These are phyloP conservation scores for Wickerhamomyces sp. DNA, from an alignment of 1,139 yeast species.

Conservation along the genomic window DNA sequence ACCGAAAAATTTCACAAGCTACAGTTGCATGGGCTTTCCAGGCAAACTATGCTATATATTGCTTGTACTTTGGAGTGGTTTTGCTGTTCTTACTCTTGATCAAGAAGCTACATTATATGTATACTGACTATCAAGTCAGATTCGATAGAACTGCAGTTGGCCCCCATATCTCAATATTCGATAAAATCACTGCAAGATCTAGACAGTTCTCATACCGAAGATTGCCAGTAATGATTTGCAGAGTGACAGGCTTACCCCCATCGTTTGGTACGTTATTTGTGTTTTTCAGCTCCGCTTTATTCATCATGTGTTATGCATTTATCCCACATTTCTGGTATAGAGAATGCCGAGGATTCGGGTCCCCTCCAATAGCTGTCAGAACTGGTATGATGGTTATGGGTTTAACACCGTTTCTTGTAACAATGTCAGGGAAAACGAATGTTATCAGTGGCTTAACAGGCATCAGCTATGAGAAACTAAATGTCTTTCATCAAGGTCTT, in stretches of 20 bases:
- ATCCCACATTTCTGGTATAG: constrained; percentile 54
- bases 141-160: constrained; percentile 13
- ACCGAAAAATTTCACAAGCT: background rate
- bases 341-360: constrained; percentile 53
- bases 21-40: constrained; percentile 36
- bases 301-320: constrained; percentile 41
- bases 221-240: constrained; percentile 34
- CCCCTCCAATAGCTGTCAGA: constrained; percentile 60
- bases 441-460: constrained; percentile 49
- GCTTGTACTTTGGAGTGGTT: constrained; percentile 40
- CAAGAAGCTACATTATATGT: constrained; percentile 36
- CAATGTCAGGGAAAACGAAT: constrained; percentile 51
- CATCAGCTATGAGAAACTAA: constrained; percentile 51
- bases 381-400: constrained; percentile 53
- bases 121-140: constrained; percentile 33
- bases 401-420: constrained; percentile 46
- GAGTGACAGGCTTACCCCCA: constrained; percentile 45
- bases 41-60: constrained; percentile 39
- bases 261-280: constrained; percentile 46
- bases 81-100: constrained; percentile 36
- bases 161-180: constrained; percentile 9
- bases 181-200: constrained; percentile 33
- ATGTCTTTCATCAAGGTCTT: constrained; percentile 41
- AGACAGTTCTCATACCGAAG: constrained; percentile 48
- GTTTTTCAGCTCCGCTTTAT: constrained; percentile 38